phyloP scores from a whole-genome alignment of 2,329 filamentous ascomycete genomes.

The Colletotrichum musicola region DNA sequence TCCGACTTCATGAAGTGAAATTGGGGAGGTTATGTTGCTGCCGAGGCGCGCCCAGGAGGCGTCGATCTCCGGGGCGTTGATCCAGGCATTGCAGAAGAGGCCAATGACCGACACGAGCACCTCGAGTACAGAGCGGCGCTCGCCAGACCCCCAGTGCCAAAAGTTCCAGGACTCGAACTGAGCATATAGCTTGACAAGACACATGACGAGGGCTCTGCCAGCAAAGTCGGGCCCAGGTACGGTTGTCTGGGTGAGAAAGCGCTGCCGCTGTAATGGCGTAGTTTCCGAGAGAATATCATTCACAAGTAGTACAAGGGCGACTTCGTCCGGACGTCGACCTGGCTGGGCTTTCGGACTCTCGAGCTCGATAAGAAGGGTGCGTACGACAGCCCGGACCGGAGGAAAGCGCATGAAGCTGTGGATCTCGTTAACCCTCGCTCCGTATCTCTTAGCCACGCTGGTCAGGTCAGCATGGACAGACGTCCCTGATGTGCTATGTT shows the following conservation, averaged over 20 bases:
- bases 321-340: conserved; percentile 8
- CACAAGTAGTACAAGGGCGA: neutral
- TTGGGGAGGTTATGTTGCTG: neutral
- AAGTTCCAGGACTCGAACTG: conserved; percentile 20
- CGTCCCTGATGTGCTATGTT: neutral
- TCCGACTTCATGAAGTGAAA: neutral
- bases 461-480: conserved; percentile 26
- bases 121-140: neutral
- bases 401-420: conserved; percentile 34
- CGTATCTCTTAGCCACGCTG: conserved; percentile 5
- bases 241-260: conserved; percentile 14
- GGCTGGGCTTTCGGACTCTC: conserved; percentile 26
- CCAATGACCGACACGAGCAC: conserved; percentile 21
- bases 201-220: conserved; percentile 20
- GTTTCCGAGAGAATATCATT: conserved; percentile 8
- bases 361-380: conserved; percentile 36
- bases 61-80: conserved; percentile 21
- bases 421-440: conserved; percentile 19
- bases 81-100: conserved; percentile 34
- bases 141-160: conserved; percentile 7
- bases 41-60: conserved; percentile 16
- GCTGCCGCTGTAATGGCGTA: neutral
- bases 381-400: conserved; percentile 17
- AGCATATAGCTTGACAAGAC: conserved; percentile 27
- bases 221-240: conserved; percentile 4